phyloP scores from a whole-genome alignment of 306 rosid species.

The Gastrolobium bilobum region DNA sequence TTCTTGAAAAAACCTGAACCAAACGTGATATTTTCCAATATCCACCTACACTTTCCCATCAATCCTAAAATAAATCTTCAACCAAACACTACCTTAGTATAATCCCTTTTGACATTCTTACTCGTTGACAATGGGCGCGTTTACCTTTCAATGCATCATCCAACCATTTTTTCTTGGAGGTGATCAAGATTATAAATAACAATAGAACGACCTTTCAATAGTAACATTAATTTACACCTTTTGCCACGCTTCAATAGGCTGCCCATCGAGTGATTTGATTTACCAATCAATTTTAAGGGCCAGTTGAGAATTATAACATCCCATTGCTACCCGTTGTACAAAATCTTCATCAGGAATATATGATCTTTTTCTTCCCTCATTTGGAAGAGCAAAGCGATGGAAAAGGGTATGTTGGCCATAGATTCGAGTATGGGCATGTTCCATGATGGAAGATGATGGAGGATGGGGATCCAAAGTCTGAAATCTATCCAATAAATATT shows the following conservation, averaged over 20 bases:
- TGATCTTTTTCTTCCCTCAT: background rate
- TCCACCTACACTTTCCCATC: no score
- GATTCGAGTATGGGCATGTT: no score
- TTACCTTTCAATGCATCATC: conserved; percentile 46
- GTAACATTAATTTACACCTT: conserved; percentile 22
- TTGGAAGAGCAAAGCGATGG: conserved; percentile 48
- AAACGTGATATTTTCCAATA: no score
- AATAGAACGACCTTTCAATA: conserved; percentile 32
- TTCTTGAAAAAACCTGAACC: no score
- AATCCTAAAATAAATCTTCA: no score
- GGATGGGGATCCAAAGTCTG: no score
- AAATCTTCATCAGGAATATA: conserved; percentile 38
- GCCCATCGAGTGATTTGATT: conserved; percentile 45
- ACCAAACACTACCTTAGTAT: no score
- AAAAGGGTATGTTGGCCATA: conserved; percentile 48
- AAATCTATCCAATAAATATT: no score
- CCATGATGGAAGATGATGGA: no score
- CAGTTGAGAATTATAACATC: conserved; percentile 59
- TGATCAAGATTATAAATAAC: conserved; percentile 38
- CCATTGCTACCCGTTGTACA: conserved; percentile 51
- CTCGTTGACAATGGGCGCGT: conserved; percentile 39
- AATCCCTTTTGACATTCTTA: background rate
- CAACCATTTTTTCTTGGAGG: conserved; percentile 51
- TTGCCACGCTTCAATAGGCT: conserved; percentile 51
- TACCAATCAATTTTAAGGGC: conserved; percentile 53